Evolutionary conservation across 1,284 basidiomycete species (phyloP).

Genomic region (Ustilago esculenta): DNA sequence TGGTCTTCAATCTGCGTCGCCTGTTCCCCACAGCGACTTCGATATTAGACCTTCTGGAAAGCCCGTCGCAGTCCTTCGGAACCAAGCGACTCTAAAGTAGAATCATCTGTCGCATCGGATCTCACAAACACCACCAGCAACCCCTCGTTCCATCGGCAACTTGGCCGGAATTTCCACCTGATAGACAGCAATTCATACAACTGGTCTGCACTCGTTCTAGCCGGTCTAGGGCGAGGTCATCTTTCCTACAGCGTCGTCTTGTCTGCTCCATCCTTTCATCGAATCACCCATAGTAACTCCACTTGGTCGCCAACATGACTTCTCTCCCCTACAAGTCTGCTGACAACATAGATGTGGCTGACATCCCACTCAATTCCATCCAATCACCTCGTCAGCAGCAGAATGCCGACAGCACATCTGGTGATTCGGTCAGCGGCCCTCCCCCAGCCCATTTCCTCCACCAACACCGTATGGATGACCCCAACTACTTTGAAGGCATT

Average conservation of each 20-base stretch:
- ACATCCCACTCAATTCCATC: slow-evolving; percentile 45
- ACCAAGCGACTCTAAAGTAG: too few relatives aligned
- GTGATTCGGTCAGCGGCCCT: slow-evolving; percentile 12
- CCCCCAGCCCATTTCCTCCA: slow-evolving; percentile 53
- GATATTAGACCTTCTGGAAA: too few relatives aligned
- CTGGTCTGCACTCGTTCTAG: slow-evolving; percentile 17
- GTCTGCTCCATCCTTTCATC: not conserved
- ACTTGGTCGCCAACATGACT: slow-evolving; percentile 23
- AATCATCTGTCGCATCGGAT: too few relatives aligned
- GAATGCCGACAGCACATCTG: not conserved
- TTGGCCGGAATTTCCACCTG: not conserved
- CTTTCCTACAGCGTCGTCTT: not conserved
- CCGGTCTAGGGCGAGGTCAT: slow-evolving; percentile 8
- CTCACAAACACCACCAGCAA: too few relatives aligned
- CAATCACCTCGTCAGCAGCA: slow-evolving; percentile 24
- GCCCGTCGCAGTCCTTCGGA: too few relatives aligned
- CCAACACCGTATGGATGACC: slow-evolving; percentile 38
- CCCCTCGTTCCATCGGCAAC: slow-evolving; percentile 3
- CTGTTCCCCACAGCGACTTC: too few relatives aligned
- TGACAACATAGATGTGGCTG: slow-evolving; percentile 38
- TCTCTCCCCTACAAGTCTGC: slow-evolving; percentile 45
- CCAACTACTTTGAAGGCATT: slow-evolving; percentile 43
- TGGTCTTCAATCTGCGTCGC: not conserved
- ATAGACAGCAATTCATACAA: slow-evolving; percentile 1
- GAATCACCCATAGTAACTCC: not conserved